Conservation (phyloP, 306 rosid species). For the Acacia confusa region DNA sequence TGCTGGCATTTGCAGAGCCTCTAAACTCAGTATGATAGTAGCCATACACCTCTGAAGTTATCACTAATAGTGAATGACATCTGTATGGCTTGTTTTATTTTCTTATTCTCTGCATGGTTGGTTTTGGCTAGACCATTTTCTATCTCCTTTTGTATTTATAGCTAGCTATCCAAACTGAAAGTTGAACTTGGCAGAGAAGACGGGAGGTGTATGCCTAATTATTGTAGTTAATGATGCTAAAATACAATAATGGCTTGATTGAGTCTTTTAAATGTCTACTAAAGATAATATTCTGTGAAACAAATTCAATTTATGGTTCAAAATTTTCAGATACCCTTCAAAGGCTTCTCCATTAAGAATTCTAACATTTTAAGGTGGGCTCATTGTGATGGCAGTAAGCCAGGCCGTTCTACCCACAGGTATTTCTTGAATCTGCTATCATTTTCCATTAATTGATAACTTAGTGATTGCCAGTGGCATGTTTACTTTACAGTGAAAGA, state of each 20-base stretch:
- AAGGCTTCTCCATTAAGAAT: constrained; percentile 65
- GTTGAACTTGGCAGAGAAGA: constrained; percentile 7
- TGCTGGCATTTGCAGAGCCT: constrained; percentile 91
- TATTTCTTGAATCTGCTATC: constrained; percentile 33
- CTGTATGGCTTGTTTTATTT: constrained; percentile 20
- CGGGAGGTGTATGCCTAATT: neutral
- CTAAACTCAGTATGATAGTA: constrained; percentile 60
- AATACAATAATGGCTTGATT: neutral
- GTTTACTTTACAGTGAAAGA: constrained; percentile 55
- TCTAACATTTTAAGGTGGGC: constrained; percentile 76
- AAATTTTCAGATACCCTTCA: constrained; percentile 59
- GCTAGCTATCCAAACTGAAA: constrained; percentile 17
- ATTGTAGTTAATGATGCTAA: neutral
- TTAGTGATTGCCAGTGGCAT: constrained; percentile 18
- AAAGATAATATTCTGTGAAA: constrained; percentile 11
- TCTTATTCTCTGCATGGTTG: constrained; percentile 18
- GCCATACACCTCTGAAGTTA: constrained; percentile 23
- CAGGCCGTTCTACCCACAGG: constrained; percentile 68
- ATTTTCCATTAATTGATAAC: constrained; percentile 24
- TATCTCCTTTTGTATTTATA: neutral
- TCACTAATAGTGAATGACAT: constrained; percentile 13
- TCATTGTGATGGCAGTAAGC: constrained; percentile 88
- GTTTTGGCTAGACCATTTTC: constrained; percentile 19
- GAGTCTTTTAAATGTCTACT: neutral
- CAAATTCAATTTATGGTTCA: constrained; percentile 31